Percentiles rank a stretch among this genome's conserved stretches.
Evolutionary conservation across 768 basidiomycete genomes (phyloP).

Genomic region (Rhodosporidiobolus sp.): DNA sequence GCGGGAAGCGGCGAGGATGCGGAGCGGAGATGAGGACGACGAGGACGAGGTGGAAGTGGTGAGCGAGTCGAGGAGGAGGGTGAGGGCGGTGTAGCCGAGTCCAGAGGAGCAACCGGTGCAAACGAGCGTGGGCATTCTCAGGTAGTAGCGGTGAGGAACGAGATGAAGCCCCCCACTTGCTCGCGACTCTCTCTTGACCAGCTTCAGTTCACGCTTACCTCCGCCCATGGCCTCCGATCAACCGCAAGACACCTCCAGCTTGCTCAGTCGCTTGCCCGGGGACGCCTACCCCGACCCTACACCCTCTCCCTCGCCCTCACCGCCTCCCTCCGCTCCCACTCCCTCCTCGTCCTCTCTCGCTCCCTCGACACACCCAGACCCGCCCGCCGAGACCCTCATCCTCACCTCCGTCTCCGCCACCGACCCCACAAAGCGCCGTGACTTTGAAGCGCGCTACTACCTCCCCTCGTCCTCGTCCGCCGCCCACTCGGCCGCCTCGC

Average conservation of each 20-base stretch:
- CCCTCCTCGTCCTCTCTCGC: not conserved
- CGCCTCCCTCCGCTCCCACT: not conserved
- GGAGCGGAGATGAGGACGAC: not conserved
- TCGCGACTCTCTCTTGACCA: not conserved
- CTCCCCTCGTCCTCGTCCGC: slow-evolving; percentile 7
- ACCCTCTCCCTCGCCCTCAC: slow-evolving; percentile 3
- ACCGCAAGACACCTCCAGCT: not conserved
- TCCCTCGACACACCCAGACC: not conserved
- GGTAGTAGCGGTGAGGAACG: no score
- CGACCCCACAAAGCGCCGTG: slow-evolving; percentile 15
- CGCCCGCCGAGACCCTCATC: not conserved
- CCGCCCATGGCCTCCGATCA: not conserved
- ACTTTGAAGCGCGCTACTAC: slow-evolving; percentile 25
- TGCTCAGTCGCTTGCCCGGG: not conserved
- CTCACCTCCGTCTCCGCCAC: slow-evolving; percentile 9
- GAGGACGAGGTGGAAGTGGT: not conserved
- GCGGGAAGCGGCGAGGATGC: slow-evolving; percentile 10
- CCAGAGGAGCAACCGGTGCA: slow-evolving; percentile 12
- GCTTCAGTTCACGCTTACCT: not conserved
- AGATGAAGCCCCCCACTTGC: not conserved
- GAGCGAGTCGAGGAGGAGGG: not conserved
- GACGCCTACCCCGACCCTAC: slow-evolving; percentile 3
- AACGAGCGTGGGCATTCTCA: not conserved
- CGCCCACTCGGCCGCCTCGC: not conserved
- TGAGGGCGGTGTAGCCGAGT: slow-evolving; percentile 14